Base-by-base conservation (phyloP, 1,139 yeast species). In the Kurtzmaniella quercitrusa region DNA sequence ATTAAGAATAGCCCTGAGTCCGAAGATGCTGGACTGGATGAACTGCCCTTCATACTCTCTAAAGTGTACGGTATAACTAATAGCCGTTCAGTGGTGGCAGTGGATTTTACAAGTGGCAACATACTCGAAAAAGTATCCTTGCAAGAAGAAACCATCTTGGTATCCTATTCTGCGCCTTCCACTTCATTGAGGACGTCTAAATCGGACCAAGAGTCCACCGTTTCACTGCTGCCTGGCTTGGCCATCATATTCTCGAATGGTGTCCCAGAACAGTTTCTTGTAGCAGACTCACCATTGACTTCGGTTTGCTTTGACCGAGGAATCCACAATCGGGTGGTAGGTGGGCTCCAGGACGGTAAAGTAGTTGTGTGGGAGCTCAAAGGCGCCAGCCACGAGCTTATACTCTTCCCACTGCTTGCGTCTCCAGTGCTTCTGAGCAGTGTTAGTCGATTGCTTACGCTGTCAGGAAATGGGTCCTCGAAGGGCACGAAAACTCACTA, bases 251-350 rank as follows among this genome's bases (percentile, higher is more conserved):
- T 58, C 57, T 63, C 53, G 51, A 46, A 47, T 34, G 60, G 43
- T 18, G 51, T 61, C 27, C 82, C 85, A 0, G 86, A 81, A 51
- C 73, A 65, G 53, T 68, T 70, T 36, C 68, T 82, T 41, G 63
- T 66, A 16, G 56, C 67, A 45, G 47, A 65, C 4, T 55, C 73
- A 1, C 64, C 81, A 0, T 73, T 78, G 10, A 67, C 79, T 7
- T 66, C 66, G 31, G 62, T 81, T n/a, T 54, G 53, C 38, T 67
- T 71, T 42, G 77, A 68, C 44, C 49, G 47, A 14, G 44, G 73
- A 12, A 62, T 58, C 29, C 53, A 59, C 3, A 48, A 53, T 23
- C 60, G 64, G 40, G 50, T 72, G 1, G 59, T 71, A 24, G 77
- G 70, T 2, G 76, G 77, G 1, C 52, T 68, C 17, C 46, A 50